A percentile compares a stretch with the other conserved stretches of the same genome.
These are phyloP conservation scores for Alternaria ventricosa DNA, from an alignment of 2,329 filamentous ascomycete species.

Conservation along the genomic window DNA sequence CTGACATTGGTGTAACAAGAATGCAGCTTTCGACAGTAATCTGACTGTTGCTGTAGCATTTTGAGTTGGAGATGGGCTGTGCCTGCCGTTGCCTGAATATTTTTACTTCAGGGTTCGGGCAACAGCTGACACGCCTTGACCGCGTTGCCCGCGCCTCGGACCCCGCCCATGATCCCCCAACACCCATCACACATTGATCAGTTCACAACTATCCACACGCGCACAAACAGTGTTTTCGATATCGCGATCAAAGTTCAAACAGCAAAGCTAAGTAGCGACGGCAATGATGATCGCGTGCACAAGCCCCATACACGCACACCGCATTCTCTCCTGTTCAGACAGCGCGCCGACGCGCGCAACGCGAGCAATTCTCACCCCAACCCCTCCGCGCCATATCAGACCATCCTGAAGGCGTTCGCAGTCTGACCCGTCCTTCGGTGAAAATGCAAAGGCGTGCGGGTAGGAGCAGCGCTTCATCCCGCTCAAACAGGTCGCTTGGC, in stretches of 20 bases:
- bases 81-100: background rate
- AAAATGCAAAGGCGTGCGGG: background rate
- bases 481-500: constrained; percentile 18
- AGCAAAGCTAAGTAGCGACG: background rate
- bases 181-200: background rate
- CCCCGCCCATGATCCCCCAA: background rate
- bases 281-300: background rate
- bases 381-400: background rate
- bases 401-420: background rate
- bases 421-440: background rate
- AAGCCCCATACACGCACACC: background rate
- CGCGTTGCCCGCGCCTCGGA: background rate
- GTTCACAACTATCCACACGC: background rate
- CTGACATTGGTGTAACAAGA: background rate
- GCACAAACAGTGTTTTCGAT: background rate
- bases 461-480: constrained; percentile 1
- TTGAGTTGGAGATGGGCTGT: background rate
- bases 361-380: background rate
- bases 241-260: background rate
- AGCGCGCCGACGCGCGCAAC: background rate
- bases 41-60: background rate
- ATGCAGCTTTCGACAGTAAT: background rate
- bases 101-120: background rate
- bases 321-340: background rate
- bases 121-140: background rate